Conservation (phyloP, 306 rosid species). For the Rubus idaeus region DNA sequence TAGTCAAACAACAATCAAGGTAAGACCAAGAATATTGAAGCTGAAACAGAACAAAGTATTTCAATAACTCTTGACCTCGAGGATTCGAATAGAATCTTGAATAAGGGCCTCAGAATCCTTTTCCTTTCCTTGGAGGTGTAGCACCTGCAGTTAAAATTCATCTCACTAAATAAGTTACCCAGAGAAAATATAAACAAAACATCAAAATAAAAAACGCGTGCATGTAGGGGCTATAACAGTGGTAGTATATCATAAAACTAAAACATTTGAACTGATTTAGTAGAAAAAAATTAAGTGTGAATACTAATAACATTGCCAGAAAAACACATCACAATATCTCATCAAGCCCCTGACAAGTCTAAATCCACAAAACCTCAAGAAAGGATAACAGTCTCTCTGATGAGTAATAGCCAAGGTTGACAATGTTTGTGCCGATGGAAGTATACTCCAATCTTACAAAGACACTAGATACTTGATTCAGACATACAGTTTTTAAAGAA, state of each 20-base stretch:
- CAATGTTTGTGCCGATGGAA: background rate
- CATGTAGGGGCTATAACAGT: background rate
- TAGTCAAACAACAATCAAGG: conserved; percentile 28
- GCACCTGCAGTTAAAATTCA: conserved; percentile 52
- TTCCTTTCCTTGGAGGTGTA: conserved; percentile 74
- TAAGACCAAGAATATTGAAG: conserved; percentile 19
- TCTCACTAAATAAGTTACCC: conserved; percentile 16
- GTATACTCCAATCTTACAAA: background rate
- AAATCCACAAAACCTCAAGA: background rate
- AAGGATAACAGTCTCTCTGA: background rate
- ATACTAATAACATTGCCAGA: background rate
- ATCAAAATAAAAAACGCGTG: background rate
- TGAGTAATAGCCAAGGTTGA: background rate
- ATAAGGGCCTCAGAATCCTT: conserved; percentile 67
- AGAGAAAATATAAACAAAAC: background rate
- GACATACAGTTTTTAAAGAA: too few relatives aligned
- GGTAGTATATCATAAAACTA: background rate
- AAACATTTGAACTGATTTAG: background rate
- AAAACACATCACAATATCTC: background rate
- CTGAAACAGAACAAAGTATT: background rate
- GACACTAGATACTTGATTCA: too few relatives aligned
- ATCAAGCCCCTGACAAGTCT: background rate
- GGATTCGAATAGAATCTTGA: conserved; percentile 70
- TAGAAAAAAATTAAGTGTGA: background rate
- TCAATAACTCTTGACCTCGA: conserved; percentile 59